A percentile compares a stretch with the other conserved stretches of the same genome.
Evolutionary conservation across 225 moss, liverwort and hornwort species (phyloP).

Genomic region (Bryum argenteum): DNA sequence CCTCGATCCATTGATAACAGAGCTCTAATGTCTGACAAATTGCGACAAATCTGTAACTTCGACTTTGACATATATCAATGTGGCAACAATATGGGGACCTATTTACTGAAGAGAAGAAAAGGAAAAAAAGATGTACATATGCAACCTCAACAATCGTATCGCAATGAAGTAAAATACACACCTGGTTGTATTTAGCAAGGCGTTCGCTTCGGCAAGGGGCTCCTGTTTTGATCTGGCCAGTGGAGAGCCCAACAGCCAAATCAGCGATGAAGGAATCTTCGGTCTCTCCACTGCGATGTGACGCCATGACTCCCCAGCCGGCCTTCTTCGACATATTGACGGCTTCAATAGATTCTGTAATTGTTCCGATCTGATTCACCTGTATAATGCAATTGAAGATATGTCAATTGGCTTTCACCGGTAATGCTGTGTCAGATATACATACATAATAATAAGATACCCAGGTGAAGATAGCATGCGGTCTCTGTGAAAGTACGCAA

Average conservation of each 20-base stretch:
- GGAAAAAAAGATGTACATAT: background rate
- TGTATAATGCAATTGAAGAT: constrained; percentile 28
- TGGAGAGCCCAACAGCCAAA: constrained; percentile 89
- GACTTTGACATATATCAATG: too few species aligned
- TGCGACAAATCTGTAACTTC: too few species aligned
- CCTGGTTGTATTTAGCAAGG: constrained; percentile 96
- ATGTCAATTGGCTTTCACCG: constrained; percentile 1
- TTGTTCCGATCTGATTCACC: constrained; percentile 94
- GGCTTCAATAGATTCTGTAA: constrained; percentile 94
- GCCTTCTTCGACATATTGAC: constrained; percentile 94
- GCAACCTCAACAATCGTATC: background rate
- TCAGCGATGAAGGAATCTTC: constrained; percentile 97
- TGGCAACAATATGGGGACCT: too few species aligned
- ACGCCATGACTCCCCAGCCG: constrained; percentile 96
- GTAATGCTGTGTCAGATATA: background rate
- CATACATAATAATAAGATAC: background rate
- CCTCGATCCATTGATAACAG: too few species aligned
- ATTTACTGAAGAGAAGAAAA: too few species aligned
- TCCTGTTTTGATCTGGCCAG: constrained; percentile 97
- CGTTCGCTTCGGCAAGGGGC: constrained; percentile 96
- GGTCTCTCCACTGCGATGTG: constrained; percentile 96
- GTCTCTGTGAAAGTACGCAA: constrained; percentile 10
- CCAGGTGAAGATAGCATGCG: constrained; percentile 1
- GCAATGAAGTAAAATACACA: constrained; percentile 14
- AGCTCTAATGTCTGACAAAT: too few species aligned